A percentile compares a stretch with the other conserved stretches of the same genome.
These are phyloP conservation scores for Teratosphaeria pseudoeucalypti DNA, from an alignment of 2,329 filamentous ascomycete genomes.

Conservation along the genomic window DNA sequence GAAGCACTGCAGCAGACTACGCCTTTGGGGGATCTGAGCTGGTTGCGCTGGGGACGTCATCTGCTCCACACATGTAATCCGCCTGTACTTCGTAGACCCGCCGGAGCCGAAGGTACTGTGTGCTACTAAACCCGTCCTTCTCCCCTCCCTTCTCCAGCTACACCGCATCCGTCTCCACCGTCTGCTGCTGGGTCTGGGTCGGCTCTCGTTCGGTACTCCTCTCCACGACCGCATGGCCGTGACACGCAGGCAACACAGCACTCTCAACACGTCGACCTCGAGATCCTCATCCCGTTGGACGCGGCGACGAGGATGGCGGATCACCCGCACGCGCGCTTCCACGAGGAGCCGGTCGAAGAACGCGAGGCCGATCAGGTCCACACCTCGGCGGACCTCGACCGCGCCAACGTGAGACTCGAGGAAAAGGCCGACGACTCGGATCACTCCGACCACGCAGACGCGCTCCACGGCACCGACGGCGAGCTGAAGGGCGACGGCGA, in stretches of 20 bases:
- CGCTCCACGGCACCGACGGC: slow-evolving; percentile 1
- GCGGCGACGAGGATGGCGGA: slow-evolving; percentile 3
- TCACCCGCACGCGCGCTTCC: slow-evolving; percentile 12
- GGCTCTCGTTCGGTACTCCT: neutral
- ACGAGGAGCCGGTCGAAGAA: slow-evolving; percentile 11
- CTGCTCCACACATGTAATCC: neutral
- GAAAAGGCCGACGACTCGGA: slow-evolving; percentile 11
- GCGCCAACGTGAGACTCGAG: slow-evolving; percentile 19
- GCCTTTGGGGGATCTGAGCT: neutral
- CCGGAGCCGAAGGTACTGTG: neutral
- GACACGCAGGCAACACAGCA: neutral
- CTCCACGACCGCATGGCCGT: neutral
- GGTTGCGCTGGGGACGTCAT: too few relatives aligned
- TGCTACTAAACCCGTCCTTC: neutral
- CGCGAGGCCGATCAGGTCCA: slow-evolving; percentile 10
- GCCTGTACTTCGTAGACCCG: neutral
- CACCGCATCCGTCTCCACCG: neutral
- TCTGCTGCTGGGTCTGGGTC: neutral
- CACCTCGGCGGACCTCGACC: slow-evolving; percentile 17
- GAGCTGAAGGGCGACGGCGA: slow-evolving; percentile 5
- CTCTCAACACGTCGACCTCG: neutral
- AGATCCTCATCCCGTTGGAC: neutral
- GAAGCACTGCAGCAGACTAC: neutral
- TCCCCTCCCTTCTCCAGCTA: neutral
- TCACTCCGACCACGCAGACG: slow-evolving; percentile 9